Conservation (phyloP, 1,284 basidiomycete genomes). For the Megacollybia platyphylla region DNA sequence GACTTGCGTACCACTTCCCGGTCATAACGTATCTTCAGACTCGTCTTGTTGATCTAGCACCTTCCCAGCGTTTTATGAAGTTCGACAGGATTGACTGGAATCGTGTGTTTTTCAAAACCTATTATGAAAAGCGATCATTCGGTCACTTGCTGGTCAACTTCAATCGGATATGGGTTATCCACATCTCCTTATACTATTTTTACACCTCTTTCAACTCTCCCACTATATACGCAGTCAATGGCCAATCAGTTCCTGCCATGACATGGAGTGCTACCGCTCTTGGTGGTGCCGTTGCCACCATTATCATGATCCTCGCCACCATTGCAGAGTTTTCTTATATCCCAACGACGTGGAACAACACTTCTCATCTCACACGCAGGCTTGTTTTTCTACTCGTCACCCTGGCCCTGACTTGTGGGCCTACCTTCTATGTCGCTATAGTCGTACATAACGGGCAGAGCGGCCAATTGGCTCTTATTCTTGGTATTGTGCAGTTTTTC, state of each 20-base stretch:
- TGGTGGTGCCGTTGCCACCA: slow-evolving; percentile 80
- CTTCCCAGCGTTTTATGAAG: slow-evolving; percentile 87
- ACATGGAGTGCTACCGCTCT: slow-evolving; percentile 82
- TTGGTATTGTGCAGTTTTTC: slow-evolving; percentile 88
- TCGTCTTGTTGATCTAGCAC: slow-evolving; percentile 80
- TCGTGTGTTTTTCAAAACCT: slow-evolving; percentile 93
- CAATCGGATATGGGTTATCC: slow-evolving; percentile 95
- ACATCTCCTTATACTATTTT: slow-evolving; percentile 87
- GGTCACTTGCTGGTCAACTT: slow-evolving; percentile 94
- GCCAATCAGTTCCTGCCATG: slow-evolving; percentile 53
- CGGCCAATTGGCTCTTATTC: slow-evolving; percentile 67
- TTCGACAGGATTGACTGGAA: slow-evolving; percentile 94
- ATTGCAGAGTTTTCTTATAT: slow-evolving; percentile 91
- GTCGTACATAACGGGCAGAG: slow-evolving; percentile 46
- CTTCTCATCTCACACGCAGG: slow-evolving; percentile 82
- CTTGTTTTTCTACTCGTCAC: slow-evolving; percentile 77
- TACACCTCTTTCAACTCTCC: slow-evolving; percentile 94
- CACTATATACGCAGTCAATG: slow-evolving; percentile 57
- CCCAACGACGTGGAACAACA: slow-evolving; percentile 95
- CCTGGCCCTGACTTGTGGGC: slow-evolving; percentile 75
- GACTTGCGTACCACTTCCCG: background rate
- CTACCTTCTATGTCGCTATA: slow-evolving; percentile 84
- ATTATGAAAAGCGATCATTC: slow-evolving; percentile 90
- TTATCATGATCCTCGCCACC: slow-evolving; percentile 91
- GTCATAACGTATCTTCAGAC: slow-evolving; percentile 31